Evolutionary conservation across 1,139 yeast species (phyloP).

Genomic region (Geotrichum macrosporum): DNA sequence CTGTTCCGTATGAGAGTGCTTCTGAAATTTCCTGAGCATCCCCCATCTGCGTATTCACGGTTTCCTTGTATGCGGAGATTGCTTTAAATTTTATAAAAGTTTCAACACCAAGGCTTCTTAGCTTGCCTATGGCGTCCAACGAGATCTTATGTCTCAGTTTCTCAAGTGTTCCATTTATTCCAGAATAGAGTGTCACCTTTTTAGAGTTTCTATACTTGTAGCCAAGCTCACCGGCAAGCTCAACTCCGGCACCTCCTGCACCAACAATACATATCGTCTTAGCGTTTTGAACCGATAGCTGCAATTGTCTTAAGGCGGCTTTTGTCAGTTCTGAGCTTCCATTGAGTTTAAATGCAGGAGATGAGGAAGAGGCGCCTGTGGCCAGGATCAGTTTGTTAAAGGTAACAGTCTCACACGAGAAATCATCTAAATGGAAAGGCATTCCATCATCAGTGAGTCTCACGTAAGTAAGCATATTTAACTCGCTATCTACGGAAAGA

Average conservation of each 20-base stretch:
- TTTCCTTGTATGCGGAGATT: slow-evolving; percentile 8
- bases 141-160: slow-evolving; percentile 16
- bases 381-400: slow-evolving; percentile 20
- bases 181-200: slow-evolving; percentile 19
- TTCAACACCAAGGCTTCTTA: slow-evolving; percentile 18
- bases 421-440: slow-evolving; percentile 2
- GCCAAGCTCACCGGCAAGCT: slow-evolving; percentile 30
- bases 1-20: no score
- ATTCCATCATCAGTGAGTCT: slow-evolving; percentile 16
- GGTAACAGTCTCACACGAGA: slow-evolving; percentile 16
- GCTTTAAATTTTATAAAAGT: slow-evolving; percentile 11
- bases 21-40: no score
- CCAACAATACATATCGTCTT: slow-evolving; percentile 27
- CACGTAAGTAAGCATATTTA: slow-evolving; percentile 15
- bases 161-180: slow-evolving; percentile 15
- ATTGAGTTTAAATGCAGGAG: slow-evolving; percentile 21
- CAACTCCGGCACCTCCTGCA: slow-evolving; percentile 32
- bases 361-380: slow-evolving; percentile 22
- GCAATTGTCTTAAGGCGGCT: slow-evolving; percentile 14
- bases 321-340: slow-evolving; percentile 19
- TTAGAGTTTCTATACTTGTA: slow-evolving; percentile 25
- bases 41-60: no score
- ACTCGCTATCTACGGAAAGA: slow-evolving; percentile 14
- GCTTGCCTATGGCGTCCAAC: slow-evolving; percentile 16
- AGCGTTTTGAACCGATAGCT: slow-evolving; percentile 18